A percentile compares a stretch with the other conserved stretches of the same genome.
Evolutionary conservation across 306 rosid genomes (phyloP).

Genomic region (Prunus dulcis): DNA sequence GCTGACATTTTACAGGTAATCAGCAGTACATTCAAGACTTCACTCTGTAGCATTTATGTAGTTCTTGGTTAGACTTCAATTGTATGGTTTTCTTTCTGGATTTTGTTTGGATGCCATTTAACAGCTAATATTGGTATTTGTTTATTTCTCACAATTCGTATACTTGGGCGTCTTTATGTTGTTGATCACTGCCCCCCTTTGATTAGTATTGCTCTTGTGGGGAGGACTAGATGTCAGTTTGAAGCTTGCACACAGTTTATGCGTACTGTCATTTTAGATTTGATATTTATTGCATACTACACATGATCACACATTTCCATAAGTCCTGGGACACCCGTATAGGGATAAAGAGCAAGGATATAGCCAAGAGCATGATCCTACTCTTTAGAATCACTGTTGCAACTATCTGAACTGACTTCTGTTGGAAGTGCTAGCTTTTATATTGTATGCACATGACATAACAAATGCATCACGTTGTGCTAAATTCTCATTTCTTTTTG

Average conservation of each 20-base stretch:
- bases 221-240: background rate
- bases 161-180: background rate
- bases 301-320: background rate
- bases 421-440: background rate
- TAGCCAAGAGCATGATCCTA: background rate
- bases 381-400: background rate
- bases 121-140: background rate
- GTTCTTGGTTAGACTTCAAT: background rate
- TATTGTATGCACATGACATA: background rate
- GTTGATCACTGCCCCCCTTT: background rate
- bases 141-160: background rate
- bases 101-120: background rate
- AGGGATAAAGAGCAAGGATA: background rate
- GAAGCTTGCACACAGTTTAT: background rate
- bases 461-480: background rate
- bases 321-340: background rate
- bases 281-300: background rate
- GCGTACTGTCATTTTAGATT: background rate
- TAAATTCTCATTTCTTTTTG: background rate
- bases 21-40: background rate
- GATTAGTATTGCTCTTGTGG: background rate
- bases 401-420: background rate
- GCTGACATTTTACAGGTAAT: constrained; percentile 85
- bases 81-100: background rate
- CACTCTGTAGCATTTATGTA: background rate